Evolutionary conservation across 2,329 filamentous ascomycete species (phyloP).

Genomic region (Alternaria sp.): DNA sequence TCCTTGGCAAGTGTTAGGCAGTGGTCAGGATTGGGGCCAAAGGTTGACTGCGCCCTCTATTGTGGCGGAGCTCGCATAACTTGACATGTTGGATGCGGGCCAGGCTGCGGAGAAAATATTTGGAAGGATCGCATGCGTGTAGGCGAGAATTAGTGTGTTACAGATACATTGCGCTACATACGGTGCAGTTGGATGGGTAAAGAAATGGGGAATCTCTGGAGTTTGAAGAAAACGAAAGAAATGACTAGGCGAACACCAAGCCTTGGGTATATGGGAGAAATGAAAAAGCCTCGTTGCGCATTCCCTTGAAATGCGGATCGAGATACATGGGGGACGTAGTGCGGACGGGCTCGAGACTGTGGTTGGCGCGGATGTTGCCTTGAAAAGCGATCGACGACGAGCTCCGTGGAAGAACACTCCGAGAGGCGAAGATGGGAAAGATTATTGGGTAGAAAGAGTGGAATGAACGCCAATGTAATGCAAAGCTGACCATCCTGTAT

Average conservation of each 20-base stretch:
- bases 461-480: slow-evolving; percentile 22
- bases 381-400: not conserved
- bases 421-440: not conserved
- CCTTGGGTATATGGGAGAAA: not conserved
- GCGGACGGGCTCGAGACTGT: not conserved
- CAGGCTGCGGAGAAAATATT: not conserved
- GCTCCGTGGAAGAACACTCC: slow-evolving; percentile 6
- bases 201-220: slow-evolving; percentile 11
- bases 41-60: slow-evolving; percentile 12
- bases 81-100: not conserved
- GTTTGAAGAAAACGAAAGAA: not conserved
- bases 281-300: not conserved
- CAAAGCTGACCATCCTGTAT: slow-evolving; percentile 17
- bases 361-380: not conserved
- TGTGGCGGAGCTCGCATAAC: slow-evolving; percentile 19
- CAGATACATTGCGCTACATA: slow-evolving; percentile 13
- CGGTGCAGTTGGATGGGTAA: not conserved
- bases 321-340: not conserved
- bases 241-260: not conserved
- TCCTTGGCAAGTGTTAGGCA: slow-evolving; percentile 14
- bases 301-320: not conserved
- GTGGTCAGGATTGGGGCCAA: slow-evolving; percentile 12
- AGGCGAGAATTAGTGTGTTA: slow-evolving; percentile 3
- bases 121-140: not conserved
- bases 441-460: not conserved